Percentiles rank a stretch among this genome's conserved stretches.
phyloP scores from a whole-genome alignment of 805 yeast species.

The Metschnikowia aberdeeniae region DNA sequence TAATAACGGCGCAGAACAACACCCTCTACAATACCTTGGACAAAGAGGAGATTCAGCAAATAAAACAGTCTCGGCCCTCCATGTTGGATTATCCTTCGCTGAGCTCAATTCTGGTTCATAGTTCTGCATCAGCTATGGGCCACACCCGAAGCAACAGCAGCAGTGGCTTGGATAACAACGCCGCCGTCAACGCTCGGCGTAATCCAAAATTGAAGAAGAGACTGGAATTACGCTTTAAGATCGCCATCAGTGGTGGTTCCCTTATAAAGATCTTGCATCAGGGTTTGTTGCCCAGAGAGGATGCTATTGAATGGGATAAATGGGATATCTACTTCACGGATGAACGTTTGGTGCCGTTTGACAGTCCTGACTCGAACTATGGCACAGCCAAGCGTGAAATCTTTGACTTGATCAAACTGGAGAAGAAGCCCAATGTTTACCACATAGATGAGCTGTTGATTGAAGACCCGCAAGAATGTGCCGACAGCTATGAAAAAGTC shows the following conservation, averaged over 20 bases:
- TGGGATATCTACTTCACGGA: conserved; percentile 98
- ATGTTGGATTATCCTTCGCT: conserved; percentile 12
- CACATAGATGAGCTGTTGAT: conserved; percentile 78
- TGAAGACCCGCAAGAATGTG: conserved; percentile 84
- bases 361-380: conserved; percentile 76
- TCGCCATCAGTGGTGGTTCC: conserved; percentile 93
- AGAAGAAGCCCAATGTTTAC: conserved; percentile 62
- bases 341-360: conserved; percentile 89
- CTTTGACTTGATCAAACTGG: conserved; percentile 61
- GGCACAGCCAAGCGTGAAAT: conserved; percentile 84
- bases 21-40: conserved; percentile 49
- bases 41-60: conserved; percentile 26
- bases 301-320: conserved; percentile 80
- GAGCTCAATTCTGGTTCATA: conserved; percentile 7
- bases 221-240: conserved; percentile 71
- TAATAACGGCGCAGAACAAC: conserved; percentile 80
- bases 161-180: conserved; percentile 4
- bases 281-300: conserved; percentile 69
- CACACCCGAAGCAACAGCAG: conserved; percentile 16
- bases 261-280: conserved; percentile 80
- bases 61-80: conserved; percentile 26
- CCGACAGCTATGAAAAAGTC: conserved; percentile 85
- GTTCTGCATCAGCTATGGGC: conserved; percentile 3
- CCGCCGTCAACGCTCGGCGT: conserved; percentile 11
- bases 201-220: conserved; percentile 45